Evolutionary conservation across 805 yeast species (phyloP).

Genomic region (Starmerella cellae): DNA sequence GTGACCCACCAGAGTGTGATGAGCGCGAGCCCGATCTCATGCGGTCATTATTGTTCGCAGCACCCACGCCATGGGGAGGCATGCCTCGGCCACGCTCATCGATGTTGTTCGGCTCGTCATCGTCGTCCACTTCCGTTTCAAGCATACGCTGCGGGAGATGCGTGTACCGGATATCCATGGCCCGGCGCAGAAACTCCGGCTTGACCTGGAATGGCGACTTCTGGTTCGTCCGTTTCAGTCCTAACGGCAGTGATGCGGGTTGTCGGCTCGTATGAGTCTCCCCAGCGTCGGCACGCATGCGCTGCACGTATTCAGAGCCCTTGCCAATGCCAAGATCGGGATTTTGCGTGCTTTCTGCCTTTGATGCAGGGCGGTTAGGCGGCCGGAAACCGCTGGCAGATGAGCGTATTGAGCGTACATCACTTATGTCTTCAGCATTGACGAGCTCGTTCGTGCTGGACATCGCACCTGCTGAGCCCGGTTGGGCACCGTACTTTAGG

Average conservation of each 20-base stretch:
- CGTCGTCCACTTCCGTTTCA: slow-evolving; percentile 65
- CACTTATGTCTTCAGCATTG: too few relatives aligned
- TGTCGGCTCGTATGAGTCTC: slow-evolving; percentile 21
- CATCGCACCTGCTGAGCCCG: too few relatives aligned
- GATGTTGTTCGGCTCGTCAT: slow-evolving; percentile 27
- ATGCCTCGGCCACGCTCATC: neutral
- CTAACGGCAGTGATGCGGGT: slow-evolving; percentile 21
- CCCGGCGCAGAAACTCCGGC: slow-evolving; percentile 24
- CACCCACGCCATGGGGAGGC: neutral
- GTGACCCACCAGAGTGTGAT: neutral
- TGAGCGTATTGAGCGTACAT: too few relatives aligned
- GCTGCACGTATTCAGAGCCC: slow-evolving; percentile 26
- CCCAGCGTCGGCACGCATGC: slow-evolving; percentile 23
- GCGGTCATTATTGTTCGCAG: neutral
- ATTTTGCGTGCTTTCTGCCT: slow-evolving; percentile 3
- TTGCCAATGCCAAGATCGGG: slow-evolving; percentile 21
- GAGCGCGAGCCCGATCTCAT: neutral
- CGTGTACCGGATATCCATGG: slow-evolving; percentile 30
- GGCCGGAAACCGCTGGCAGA: too few relatives aligned
- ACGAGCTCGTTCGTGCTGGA: too few relatives aligned
- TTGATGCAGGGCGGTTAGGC: too few relatives aligned
- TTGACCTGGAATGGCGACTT: slow-evolving; percentile 18
- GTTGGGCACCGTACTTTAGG: too few relatives aligned
- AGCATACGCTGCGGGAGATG: slow-evolving; percentile 45
- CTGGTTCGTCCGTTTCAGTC: slow-evolving; percentile 14